Evolutionary conservation across 768 basidiomycete genomes (phyloP), one percentile per base, ranked within the genome.

Genomic region (Boletellus ananas): DNA sequence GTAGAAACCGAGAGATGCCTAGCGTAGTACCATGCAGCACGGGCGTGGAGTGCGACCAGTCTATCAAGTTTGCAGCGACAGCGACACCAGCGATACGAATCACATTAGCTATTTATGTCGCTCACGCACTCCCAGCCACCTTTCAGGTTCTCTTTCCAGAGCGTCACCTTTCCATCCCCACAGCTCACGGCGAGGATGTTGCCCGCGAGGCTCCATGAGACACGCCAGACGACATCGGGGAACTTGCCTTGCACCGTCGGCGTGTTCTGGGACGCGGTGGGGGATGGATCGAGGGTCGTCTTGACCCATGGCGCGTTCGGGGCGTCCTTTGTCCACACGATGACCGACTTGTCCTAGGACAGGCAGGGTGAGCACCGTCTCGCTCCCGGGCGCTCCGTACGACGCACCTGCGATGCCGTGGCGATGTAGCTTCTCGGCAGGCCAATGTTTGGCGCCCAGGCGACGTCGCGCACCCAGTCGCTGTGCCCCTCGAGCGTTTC

Each of bases 391-490:
- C 37, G 16, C 29, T 21, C 5, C 23, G 20, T 13, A 34, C 7
- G 6, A 61, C 76, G 42, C 45, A 83, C 83, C 73, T 97, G 94
- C 0, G 91, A 94, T 0, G 93, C 93, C 2, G 94, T 94, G 6
- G 96, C 96, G 54, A 99, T 91, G 70, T 97, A 97, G 63, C 85
- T 88, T 54, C 93, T 80, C 0, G 95, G 92, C 14, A 98, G 77
- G 0, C 96, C 96, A 55, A 97, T 94, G 58, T 92, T 96, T 0
- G 96, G 95, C 1, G 94, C 94, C 94, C 94, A 98, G 0, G 95
- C 91, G n/a, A 97, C 94, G 65, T 98, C 95, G 41, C 95, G 79
- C 18, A 99, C 94, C 95, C 95, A 99, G 68, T 99, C 95, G 0
- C 87, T 80, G 68, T 99, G 95, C 0, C 92, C 94, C 43, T 91